Base-by-base conservation (phyloP, 169 alveolate species). In the Eimeria maxima region DNA sequence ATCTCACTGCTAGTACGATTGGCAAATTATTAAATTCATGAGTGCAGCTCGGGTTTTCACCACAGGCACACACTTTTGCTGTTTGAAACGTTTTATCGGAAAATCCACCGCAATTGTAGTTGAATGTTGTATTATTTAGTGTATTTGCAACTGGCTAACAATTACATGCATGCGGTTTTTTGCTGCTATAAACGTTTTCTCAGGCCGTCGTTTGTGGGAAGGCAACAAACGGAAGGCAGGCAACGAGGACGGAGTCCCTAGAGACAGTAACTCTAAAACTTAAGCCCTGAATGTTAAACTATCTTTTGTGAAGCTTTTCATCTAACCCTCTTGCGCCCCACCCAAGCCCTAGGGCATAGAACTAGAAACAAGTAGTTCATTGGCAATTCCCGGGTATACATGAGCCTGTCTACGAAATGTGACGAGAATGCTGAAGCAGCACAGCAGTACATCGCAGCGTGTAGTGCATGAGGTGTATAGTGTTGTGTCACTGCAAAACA, bases 161-260 rank as follows among this genome's bases (percentile, higher is more conserved):
- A 53, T 53, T 53, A 53, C 60, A 53, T 11, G 60, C 60, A 53
- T 53, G 60, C 60, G 60, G 38, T 33, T 33, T 33, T 33, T 33
- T 33, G 38, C 38, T 33, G 38, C 38, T 33, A 33, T 33, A 53
- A 53, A 14, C 60, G 60, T 53, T 14, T 53, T 53, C 2, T 27
- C 80, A 86, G 93, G 93, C 27, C 80, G 57, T 10, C 93, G 93
- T 42, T 29, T 86, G 60, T 86, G 93, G 93, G 80, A 86, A 33
- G 93, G 93, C 42, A 86, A 86, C 78, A 86, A 86, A 38, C 57
- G 93, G 44, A 86, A 86, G 60, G 93, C 80, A 8, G 93, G 93
- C 44, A 60, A 20, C 93, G 80, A 86, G 42, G 78, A 86, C 14
- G 93, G 60, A 78, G 60, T 86, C 42, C 93, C 93, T 60, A 27